Conservation (phyloP, 1,284 basidiomycete genomes). For the Tilletia walkeri region DNA sequence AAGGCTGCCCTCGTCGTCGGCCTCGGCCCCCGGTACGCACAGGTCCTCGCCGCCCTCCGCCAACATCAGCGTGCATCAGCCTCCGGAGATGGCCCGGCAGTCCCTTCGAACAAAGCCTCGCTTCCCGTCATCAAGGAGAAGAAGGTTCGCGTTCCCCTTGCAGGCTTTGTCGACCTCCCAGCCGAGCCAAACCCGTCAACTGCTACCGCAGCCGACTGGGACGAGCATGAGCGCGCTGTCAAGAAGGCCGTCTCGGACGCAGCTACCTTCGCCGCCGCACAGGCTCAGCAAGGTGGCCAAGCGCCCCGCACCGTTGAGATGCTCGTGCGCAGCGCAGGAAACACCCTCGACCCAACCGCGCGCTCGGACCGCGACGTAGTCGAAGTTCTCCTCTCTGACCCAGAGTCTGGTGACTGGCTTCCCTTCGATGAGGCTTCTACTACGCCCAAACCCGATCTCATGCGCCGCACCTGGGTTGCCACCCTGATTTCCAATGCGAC, state of each 20-base stretch:
- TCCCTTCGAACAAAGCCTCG: slow-evolving; percentile 8
- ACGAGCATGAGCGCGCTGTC: slow-evolving; percentile 38
- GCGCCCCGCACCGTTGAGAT: slow-evolving; percentile 12
- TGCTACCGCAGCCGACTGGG: slow-evolving; percentile 40
- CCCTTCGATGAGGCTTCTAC: slow-evolving; percentile 30
- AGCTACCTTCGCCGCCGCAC: slow-evolving; percentile 18
- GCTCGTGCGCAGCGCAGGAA: slow-evolving; percentile 7
- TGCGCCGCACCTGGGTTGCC: slow-evolving; percentile 1
- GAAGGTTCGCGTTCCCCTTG: slow-evolving; percentile 48
- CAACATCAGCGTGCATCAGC: slow-evolving; percentile 25
- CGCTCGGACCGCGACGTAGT: slow-evolving; percentile 24
- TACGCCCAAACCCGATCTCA: neutral
- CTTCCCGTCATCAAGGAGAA: slow-evolving; percentile 29
- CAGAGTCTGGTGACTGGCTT: slow-evolving; percentile 35
- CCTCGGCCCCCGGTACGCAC: slow-evolving; percentile 42
- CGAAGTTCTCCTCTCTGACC: slow-evolving; percentile 42
- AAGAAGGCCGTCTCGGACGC: slow-evolving; percentile 27
- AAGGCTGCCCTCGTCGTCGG: slow-evolving; percentile 40
- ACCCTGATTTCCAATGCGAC: neutral
- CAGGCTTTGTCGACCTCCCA: slow-evolving; percentile 40
- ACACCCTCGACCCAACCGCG: neutral
- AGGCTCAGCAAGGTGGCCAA: slow-evolving; percentile 17
- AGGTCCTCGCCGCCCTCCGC: slow-evolving; percentile 14
- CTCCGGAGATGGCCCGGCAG: slow-evolving; percentile 13
- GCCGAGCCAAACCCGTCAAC: slow-evolving; percentile 23